These are phyloP conservation scores for Aspergillus alliaceus DNA, from an alignment of 2,329 filamentous ascomycete species.

Conservation along the genomic window DNA sequence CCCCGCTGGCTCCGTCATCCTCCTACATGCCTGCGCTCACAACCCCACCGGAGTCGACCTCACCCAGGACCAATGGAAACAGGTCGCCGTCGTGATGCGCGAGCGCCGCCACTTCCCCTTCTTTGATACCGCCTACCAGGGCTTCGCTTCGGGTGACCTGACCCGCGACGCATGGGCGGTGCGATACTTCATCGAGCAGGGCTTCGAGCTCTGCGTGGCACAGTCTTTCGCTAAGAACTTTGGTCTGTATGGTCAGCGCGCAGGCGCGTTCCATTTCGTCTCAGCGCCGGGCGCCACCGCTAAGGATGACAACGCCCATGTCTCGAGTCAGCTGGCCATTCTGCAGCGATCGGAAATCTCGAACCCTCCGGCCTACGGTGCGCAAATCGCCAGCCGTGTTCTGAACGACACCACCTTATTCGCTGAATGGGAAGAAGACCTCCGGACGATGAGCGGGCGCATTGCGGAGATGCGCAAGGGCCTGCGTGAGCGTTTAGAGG, in stretches of 20 bases:
- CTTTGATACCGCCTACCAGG: constrained; percentile 97
- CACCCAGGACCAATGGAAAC: constrained; percentile 89
- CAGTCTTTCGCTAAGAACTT: constrained; percentile 66
- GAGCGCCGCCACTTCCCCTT: constrained; percentile 89
- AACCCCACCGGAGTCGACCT: constrained; percentile 98
- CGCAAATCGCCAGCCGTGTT: constrained; percentile 79
- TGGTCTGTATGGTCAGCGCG: constrained; percentile 93
- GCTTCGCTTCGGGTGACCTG: constrained; percentile 91
- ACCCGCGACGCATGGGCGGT: constrained; percentile 86
- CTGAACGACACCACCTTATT: constrained; percentile 83
- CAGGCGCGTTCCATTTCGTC: constrained; percentile 93
- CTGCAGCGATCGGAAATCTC: constrained; percentile 97
- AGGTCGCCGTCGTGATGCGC: constrained; percentile 76
- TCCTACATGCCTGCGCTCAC: constrained; percentile 94
- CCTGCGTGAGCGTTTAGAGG: constrained; percentile 77
- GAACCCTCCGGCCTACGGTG: constrained; percentile 93
- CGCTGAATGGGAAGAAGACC: constrained; percentile 86
- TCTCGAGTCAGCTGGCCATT: constrained; percentile 86
- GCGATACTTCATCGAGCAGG: constrained; percentile 88
- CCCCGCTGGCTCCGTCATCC: constrained; percentile 77
- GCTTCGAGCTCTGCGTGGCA: constrained; percentile 67
- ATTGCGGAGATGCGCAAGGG: constrained; percentile 88
- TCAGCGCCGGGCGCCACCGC: constrained; percentile 71
- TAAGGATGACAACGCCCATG: constrained; percentile 57
- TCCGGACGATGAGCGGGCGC: constrained; percentile 89